Evolutionary conservation across 331 rosid genomes (phyloP).

Genomic region (Acacia pycnantha): DNA sequence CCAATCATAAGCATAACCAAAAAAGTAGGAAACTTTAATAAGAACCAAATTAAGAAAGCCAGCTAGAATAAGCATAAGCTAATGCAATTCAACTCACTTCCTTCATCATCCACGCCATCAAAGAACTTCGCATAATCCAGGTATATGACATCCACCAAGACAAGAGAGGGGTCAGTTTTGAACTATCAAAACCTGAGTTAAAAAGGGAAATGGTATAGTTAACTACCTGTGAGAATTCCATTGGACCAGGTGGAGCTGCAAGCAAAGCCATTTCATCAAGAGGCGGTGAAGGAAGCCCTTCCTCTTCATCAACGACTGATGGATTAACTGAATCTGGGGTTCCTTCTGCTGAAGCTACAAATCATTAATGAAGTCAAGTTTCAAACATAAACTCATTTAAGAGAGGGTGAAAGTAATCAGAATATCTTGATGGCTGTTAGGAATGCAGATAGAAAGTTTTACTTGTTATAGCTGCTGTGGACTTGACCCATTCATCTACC

Average conservation of each 20-base stretch:
- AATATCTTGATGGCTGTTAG: not conserved
- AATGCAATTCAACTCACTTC: constrained; percentile 76
- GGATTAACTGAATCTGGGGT: constrained; percentile 76
- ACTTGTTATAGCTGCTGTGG: constrained; percentile 49
- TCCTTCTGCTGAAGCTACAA: constrained; percentile 58
- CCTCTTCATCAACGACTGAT: constrained; percentile 68
- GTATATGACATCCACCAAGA: constrained; percentile 33
- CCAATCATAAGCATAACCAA: constrained; percentile 39
- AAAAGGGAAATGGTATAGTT: not conserved
- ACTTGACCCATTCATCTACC: constrained; percentile 79
- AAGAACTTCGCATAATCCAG: constrained; percentile 65
- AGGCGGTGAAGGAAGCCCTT: constrained; percentile 95
- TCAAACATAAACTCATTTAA: not conserved
- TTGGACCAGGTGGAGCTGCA: constrained; percentile 56
- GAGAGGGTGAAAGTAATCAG: not conserved
- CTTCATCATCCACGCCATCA: constrained; percentile 95
- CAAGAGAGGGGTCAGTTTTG: constrained; percentile 45
- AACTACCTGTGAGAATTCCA: constrained; percentile 82
- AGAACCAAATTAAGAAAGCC: constrained; percentile 37
- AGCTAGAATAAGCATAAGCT: constrained; percentile 39
- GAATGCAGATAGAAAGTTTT: constrained; percentile 19
- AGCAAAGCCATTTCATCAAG: constrained; percentile 78
- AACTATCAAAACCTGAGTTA: constrained; percentile 17
- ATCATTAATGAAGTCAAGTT: constrained; percentile 10
- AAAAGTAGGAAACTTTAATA: constrained; percentile 36